Evolutionary conservation across 306 rosid species (phyloP).

Genomic region (Prunus dulcis): DNA sequence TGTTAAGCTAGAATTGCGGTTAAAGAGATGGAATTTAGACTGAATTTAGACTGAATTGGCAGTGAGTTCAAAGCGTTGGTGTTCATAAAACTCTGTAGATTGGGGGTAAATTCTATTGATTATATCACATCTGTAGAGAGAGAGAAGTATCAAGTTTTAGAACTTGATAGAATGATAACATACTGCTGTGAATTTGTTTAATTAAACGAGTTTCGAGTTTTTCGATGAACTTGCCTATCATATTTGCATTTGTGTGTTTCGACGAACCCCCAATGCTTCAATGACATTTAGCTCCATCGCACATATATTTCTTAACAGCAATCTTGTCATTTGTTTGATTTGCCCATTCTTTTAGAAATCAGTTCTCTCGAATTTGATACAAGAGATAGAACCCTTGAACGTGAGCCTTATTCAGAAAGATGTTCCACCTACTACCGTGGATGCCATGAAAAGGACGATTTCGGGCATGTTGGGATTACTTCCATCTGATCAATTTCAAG

Average conservation of each 20-base stretch:
- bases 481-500: slow-evolving; percentile 87
- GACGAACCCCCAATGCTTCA: background rate
- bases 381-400: slow-evolving; percentile 91
- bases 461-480: slow-evolving; percentile 96
- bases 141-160: background rate
- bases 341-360: slow-evolving; percentile 47
- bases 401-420: slow-evolving; percentile 82
- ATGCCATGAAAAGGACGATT: slow-evolving; percentile 93
- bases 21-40: background rate
- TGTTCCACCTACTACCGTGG: slow-evolving; percentile 76
- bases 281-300: background rate
- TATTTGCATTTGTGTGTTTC: background rate
- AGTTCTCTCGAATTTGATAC: slow-evolving; percentile 64
- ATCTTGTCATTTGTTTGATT: background rate
- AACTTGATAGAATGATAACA: background rate
- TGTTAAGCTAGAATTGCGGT: background rate
- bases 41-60: background rate
- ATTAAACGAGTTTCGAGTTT: background rate
- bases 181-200: too few relatives aligned
- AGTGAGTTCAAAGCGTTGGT: background rate
- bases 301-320: background rate
- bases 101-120: background rate
- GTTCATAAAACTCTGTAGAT: background rate
- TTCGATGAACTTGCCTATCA: background rate
- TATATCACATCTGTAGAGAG: background rate